Conservation (phyloP, 176 grass and related monocot genomes). For the Rhynchospora pubera region DNA sequence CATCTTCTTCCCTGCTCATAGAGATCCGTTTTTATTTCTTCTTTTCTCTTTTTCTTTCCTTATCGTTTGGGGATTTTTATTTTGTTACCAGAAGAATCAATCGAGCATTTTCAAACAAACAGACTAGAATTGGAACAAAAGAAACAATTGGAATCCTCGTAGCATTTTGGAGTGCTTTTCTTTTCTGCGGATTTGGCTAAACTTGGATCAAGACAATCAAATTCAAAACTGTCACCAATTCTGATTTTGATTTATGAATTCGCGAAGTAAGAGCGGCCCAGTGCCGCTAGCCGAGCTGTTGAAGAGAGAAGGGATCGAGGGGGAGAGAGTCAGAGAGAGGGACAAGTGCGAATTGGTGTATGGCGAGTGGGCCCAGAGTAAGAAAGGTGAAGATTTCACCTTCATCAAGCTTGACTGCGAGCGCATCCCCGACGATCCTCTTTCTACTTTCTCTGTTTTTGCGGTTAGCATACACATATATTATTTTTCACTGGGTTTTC, state of each 20-base stretch:
- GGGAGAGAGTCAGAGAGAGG: constrained; percentile 19
- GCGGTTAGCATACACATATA: constrained; percentile 8
- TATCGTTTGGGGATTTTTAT: too few relatives aligned
- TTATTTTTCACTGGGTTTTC: background rate
- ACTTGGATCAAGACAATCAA: background rate
- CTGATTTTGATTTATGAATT: background rate
- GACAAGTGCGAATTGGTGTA: constrained; percentile 25
- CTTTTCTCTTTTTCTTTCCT: too few relatives aligned
- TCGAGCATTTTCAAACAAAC: too few relatives aligned
- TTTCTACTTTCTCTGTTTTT: constrained; percentile 59
- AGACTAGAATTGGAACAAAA: too few relatives aligned
- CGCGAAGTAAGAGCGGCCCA: constrained; percentile 20
- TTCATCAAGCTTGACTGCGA: constrained; percentile 54
- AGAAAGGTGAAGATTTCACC: constrained; percentile 83
- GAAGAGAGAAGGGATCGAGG: constrained; percentile 24
- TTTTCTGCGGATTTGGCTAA: too few relatives aligned
- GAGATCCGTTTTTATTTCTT: too few relatives aligned
- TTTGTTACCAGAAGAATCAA: too few relatives aligned
- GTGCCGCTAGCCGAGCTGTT: constrained; percentile 31
- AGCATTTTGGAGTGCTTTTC: too few relatives aligned
- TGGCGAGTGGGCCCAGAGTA: constrained; percentile 35
- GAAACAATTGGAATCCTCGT: too few relatives aligned
- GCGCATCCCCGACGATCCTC: constrained; percentile 33
- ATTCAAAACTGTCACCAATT: background rate
- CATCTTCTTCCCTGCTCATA: too few relatives aligned